These are phyloP conservation scores for Mycena rebaudengoi DNA, from an alignment of 768 basidiomycete species.

Conservation along the genomic window DNA sequence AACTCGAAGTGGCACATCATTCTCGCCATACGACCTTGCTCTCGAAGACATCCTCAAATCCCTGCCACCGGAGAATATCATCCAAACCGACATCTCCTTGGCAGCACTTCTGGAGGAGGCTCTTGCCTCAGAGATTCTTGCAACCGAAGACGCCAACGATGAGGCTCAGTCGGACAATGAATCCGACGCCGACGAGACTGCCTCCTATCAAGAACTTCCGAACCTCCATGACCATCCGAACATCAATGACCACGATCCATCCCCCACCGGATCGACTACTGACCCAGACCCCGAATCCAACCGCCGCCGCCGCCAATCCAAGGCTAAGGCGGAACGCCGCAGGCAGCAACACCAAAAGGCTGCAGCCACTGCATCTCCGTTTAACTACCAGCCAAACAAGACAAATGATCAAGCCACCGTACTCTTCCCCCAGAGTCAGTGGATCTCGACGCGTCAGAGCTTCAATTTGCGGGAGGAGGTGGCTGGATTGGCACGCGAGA, in stretches of 20 bases:
- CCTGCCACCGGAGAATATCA: background rate
- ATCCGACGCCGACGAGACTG: background rate
- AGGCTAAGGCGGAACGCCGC: too few species aligned
- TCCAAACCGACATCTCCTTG: background rate
- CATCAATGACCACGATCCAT: too few species aligned
- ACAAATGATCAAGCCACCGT: background rate
- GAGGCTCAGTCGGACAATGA: background rate
- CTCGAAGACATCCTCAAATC: background rate
- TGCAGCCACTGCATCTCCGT: too few species aligned
- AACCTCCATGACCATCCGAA: too few species aligned
- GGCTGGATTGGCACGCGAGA: background rate
- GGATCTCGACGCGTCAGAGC: background rate
- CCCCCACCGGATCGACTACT: too few species aligned
- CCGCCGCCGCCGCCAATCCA: too few species aligned
- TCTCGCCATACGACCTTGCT: conserved; percentile 2
- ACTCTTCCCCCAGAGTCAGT: background rate
- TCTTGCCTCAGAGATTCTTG: background rate
- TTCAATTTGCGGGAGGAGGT: background rate
- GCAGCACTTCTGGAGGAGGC: background rate
- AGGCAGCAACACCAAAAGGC: too few species aligned
- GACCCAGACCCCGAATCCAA: too few species aligned
- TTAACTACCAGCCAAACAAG: too few species aligned
- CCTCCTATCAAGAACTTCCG: too few species aligned
- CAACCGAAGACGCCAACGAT: background rate
- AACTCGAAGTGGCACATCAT: background rate